Base-by-base conservation (phyloP, 2,329 filamentous ascomycete species). In the Elsinoe ampelina region DNA sequence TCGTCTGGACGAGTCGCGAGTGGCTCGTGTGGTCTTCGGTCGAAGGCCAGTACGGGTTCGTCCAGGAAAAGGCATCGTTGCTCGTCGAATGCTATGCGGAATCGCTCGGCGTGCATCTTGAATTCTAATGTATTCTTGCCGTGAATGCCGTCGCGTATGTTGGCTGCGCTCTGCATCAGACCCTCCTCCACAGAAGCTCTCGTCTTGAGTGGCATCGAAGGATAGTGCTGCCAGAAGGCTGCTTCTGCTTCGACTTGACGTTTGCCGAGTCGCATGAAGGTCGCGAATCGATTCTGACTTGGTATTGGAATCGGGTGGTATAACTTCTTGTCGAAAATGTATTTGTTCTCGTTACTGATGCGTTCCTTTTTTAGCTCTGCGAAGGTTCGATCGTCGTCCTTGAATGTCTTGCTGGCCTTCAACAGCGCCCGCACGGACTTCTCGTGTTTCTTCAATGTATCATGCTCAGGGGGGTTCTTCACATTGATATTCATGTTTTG, bases 21-120 rank as follows among this genome's bases (percentile, higher is more conserved):
- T 0, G 89, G 86, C 64, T 95, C 88, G 64, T 81, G 83, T 1
- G 75, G 71, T 13, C 90, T 82, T 1, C 79, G 77, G 68, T 95
- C 89, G 82, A 84, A 91, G 22, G 75, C 64, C 2, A 92, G 68
- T 1, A 77, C 63, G 1, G 54, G 42, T 7, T 30, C 12, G 13
- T 56, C 54, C 22, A 45, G 38, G 2, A 34, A 15, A 7, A 38
- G 41, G n/a, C 39, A 42, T 6, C 39, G 30, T 15, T 45, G 39
- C 39, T 56, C 54, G 19, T 45, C 41, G 41, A 56, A 45, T 13
- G 47, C n/a, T 13, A 34, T 36, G 13, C 38, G 32, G 17, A 45
- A 42, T 7, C 54, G 39, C 15, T 45, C 42, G 5, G 39, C 54
- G 19, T 39, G 47, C 19, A 56, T 30, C 26, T 35, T 45, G 41